phyloP scores from a whole-genome alignment of 2,329 filamentous ascomycete species.

The Leptographium flavum region DNA sequence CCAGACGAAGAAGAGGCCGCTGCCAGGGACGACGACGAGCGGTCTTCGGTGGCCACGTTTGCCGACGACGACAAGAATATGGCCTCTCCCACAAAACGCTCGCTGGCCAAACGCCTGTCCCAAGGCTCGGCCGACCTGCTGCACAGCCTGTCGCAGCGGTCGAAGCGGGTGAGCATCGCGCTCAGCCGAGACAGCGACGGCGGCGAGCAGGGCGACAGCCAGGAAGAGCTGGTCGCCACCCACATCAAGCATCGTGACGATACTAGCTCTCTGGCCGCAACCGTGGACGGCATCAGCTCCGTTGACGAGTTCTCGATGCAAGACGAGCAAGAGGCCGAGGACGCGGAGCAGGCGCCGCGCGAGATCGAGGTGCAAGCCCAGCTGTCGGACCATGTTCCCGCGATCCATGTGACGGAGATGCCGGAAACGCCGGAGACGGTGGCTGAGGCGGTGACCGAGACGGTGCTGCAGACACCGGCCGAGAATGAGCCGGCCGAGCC shows the following conservation, averaged over 20 bases:
- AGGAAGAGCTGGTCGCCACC: slow-evolving; percentile 28
- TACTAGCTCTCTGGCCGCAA: slow-evolving; percentile 40
- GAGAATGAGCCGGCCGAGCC: no score
- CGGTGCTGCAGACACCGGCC: no score
- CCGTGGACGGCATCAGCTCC: slow-evolving; percentile 37
- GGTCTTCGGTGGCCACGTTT: slow-evolving; percentile 57
- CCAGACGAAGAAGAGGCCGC: slow-evolving; percentile 18
- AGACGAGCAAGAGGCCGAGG: slow-evolving; percentile 11
- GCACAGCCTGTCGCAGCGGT: slow-evolving; percentile 27
- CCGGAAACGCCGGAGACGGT: no score
- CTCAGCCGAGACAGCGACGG: neutral
- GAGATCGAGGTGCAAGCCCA: slow-evolving; percentile 26
- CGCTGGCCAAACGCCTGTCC: slow-evolving; percentile 34
- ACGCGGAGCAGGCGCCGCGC: slow-evolving; percentile 10
- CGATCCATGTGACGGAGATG: slow-evolving; percentile 1
- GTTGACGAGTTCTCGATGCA: slow-evolving; percentile 18
- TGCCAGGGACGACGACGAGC: slow-evolving; percentile 26
- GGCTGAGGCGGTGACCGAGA: neutral
- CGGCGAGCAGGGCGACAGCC: slow-evolving; percentile 20
- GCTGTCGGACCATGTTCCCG: slow-evolving; percentile 9
- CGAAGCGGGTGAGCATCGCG: slow-evolving; percentile 14
- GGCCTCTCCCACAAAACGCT: slow-evolving; percentile 17
- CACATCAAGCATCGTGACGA: slow-evolving; percentile 23
- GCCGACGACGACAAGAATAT: slow-evolving; percentile 41
- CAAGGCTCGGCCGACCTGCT: slow-evolving; percentile 29